phyloP scores from a whole-genome alignment of 1,284 basidiomycete species.

The Heterobasidion occidentale region DNA sequence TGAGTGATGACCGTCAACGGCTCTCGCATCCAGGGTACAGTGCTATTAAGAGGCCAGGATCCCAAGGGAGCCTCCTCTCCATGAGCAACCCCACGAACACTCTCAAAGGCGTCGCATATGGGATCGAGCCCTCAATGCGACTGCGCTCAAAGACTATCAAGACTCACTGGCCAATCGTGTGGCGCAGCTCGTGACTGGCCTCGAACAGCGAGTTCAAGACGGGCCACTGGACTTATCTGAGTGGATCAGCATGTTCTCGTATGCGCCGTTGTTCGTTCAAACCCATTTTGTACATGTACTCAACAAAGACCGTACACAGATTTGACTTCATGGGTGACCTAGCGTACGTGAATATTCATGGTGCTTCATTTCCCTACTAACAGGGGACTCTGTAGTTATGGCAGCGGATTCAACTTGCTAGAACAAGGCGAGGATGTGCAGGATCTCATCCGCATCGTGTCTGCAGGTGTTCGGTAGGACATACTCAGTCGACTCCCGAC shows the following conservation, averaged over 20 bases:
- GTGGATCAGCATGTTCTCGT: constrained; percentile 49
- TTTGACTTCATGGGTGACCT: constrained; percentile 60
- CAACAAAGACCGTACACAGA: constrained; percentile 19
- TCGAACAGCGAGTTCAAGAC: background rate
- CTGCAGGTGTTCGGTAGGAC: background rate
- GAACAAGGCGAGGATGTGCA: constrained; percentile 13
- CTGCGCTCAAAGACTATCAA: constrained; percentile 46
- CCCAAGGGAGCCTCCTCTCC: constrained; percentile 16
- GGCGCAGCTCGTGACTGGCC: background rate
- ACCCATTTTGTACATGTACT: background rate
- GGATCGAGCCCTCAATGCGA: constrained; percentile 40
- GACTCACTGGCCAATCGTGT: constrained; percentile 22
- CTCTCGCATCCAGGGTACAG: background rate
- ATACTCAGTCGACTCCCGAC: background rate
- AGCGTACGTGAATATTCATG: constrained; percentile 23
- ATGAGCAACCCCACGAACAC: constrained; percentile 29
- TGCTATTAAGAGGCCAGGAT: background rate
- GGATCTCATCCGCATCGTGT: constrained; percentile 5
- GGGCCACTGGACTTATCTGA: constrained; percentile 25
- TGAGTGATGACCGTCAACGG: no score
- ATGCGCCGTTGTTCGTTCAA: constrained; percentile 12
- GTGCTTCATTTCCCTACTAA: background rate
- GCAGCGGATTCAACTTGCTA: constrained; percentile 19
- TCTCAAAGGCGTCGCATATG: constrained; percentile 41
- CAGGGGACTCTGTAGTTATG: background rate